phyloP scores from a whole-genome alignment of 345 rosid genomes.

The Acer saccharum region DNA sequence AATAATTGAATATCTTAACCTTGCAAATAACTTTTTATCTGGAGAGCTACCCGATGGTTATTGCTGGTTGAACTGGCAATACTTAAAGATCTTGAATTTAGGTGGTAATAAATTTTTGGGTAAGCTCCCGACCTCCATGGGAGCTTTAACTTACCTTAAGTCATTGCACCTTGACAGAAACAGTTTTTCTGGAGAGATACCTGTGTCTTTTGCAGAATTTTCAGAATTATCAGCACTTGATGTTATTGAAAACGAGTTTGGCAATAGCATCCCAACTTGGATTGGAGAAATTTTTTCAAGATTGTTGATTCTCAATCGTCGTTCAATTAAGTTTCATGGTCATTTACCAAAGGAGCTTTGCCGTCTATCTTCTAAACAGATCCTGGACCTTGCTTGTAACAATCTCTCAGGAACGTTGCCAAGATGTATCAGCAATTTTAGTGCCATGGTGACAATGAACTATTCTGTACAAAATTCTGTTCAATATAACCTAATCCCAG shows the following conservation, averaged over 20 bases:
- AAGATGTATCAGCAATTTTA: neutral
- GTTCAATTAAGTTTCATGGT: constrained; percentile 21
- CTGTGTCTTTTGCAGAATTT: neutral
- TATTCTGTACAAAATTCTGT: too few species aligned
- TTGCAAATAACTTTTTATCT: constrained; percentile 29
- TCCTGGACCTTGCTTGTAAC: constrained; percentile 20
- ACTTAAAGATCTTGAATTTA: neutral
- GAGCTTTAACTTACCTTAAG: too few species aligned
- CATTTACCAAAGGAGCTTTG: constrained; percentile 8
- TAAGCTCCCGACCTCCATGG: neutral
- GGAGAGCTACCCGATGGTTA: constrained; percentile 31
- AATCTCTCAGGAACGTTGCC: neutral
- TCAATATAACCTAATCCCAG: too few species aligned
- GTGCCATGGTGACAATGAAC: neutral
- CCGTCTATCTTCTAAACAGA: neutral
- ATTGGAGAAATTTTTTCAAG: neutral
- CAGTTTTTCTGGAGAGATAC: neutral
- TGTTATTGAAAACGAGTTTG: neutral
- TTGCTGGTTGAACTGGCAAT: constrained; percentile 15
- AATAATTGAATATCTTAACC: constrained; percentile 27
- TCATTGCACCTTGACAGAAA: neutral
- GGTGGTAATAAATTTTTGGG: neutral
- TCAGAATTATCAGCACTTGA: neutral
- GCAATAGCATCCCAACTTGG: constrained; percentile 8
- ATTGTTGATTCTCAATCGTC: neutral